phyloP scores from a whole-genome alignment of 805 yeast genomes.

The Metschnikowia gruessii region DNA sequence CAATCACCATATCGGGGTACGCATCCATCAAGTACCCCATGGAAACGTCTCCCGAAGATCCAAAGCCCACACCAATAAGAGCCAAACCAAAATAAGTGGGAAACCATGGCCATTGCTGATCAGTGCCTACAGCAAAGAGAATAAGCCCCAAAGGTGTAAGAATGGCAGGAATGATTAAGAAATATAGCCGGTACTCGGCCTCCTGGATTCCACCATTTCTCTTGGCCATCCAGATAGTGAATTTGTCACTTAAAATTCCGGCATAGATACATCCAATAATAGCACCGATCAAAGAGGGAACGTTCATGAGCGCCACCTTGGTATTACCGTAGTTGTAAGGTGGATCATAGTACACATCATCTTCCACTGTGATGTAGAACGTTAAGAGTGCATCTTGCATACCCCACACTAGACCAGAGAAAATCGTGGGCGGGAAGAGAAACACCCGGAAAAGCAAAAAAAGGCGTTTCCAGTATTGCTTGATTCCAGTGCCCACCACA shows the following conservation, averaged over 20 bases:
- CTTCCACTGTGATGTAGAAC: slow-evolving; percentile 72
- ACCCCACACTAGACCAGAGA: slow-evolving; percentile 77
- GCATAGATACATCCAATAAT: slow-evolving; percentile 64
- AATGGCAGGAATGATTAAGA: slow-evolving; percentile 52
- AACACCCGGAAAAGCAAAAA: slow-evolving; percentile 52
- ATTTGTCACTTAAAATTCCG: slow-evolving; percentile 56
- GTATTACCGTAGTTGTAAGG: slow-evolving; percentile 66
- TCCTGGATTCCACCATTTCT: slow-evolving; percentile 59
- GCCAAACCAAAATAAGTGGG: slow-evolving; percentile 60
- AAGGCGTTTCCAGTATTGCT: slow-evolving; percentile 58
- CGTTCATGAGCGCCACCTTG: slow-evolving; percentile 73
- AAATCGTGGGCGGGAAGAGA: slow-evolving; percentile 60
- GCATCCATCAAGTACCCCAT: slow-evolving; percentile 66
- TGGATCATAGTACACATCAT: slow-evolving; percentile 57
- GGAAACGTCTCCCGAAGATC: slow-evolving; percentile 69
- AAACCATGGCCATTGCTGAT: slow-evolving; percentile 50
- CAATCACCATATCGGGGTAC: slow-evolving; percentile 66
- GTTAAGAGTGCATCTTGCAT: slow-evolving; percentile 74
- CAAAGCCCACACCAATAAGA: slow-evolving; percentile 66
- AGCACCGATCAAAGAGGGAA: slow-evolving; percentile 68
- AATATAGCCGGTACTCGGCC: slow-evolving; percentile 63
- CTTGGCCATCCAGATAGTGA: slow-evolving; percentile 60
- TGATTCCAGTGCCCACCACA: slow-evolving; percentile 60
- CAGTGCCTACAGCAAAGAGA: slow-evolving; percentile 66
- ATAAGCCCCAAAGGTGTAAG: slow-evolving; percentile 61